Evolutionary conservation across 371 early-diverging fungal species (phyloP), one percentile per base, ranked within the genome.

Genomic region (Actinomortierella wolfii): DNA sequence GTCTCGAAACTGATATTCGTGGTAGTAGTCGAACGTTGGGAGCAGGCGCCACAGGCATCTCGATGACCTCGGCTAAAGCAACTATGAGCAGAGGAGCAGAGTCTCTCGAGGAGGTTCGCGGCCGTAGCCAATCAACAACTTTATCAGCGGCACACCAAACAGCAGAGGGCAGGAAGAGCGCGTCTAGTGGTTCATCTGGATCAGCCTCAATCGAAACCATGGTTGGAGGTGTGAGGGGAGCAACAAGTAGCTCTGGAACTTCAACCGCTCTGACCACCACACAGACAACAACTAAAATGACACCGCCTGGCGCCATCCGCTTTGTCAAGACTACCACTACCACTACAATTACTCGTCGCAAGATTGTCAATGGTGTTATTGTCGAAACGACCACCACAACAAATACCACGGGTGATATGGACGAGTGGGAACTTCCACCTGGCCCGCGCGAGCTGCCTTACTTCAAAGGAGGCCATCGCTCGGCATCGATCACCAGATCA

Each of bases 271-370:
- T 24, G 24, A 24, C 24, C 21, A 47, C 21, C 20, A 15, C 17
- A 21, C 20, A 15, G 9, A 24, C 24, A 9, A 47, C 47, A 47
- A 47, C 47, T 3, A 73, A 63, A 49, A 59, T 63, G n/a, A 73
- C 67, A 1, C 8, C 47, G 0, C 67, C 74, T n/a, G 63, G 74
- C 8, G 20, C 67, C 1, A 56, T 59, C 9, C 52, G 67, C 14
- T 63, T 73, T 41, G 57, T 73, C 9, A 66, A 43, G 51, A 73
- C 67, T 8, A 73, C 74, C 0, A 63, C 59, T 20, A 73, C 54
- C 1, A 73, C 74, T 8, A 73, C 67, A n/a, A 63, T 67, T 24
- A 73, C 54, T 4, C 67, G 62, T 11, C 54, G 59, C 25, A 67
- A 63, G 64, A 53, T 63, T 45, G 48, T 15, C 8, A 49, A 73